Percentiles rank a stretch among this genome's conserved stretches.
Evolutionary conservation across 176 grass and related monocot species (phyloP).

Genomic region (Hordeum marinum): DNA sequence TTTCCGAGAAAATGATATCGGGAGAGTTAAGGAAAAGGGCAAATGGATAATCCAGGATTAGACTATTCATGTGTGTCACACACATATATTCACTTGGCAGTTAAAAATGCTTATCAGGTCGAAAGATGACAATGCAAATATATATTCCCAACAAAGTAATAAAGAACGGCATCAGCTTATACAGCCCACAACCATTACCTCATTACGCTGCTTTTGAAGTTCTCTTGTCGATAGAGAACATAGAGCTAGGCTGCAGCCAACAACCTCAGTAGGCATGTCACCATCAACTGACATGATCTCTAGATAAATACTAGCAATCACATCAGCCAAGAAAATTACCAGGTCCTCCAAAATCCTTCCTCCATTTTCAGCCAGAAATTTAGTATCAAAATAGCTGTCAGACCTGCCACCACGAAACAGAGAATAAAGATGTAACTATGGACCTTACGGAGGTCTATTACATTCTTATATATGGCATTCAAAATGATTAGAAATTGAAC

Average conservation of each 20-base stretch:
- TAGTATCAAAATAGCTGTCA: slow-evolving; percentile 59
- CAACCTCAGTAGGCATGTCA: slow-evolving; percentile 57
- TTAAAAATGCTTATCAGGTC: neutral
- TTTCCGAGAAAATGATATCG: neutral
- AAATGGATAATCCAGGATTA: neutral
- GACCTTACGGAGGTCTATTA: neutral
- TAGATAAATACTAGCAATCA: slow-evolving; percentile 77
- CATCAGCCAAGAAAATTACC: slow-evolving; percentile 83
- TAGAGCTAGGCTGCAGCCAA: slow-evolving; percentile 56
- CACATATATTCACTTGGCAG: neutral
- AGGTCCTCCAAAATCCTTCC: slow-evolving; percentile 81
- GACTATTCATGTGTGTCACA: neutral
- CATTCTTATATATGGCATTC: neutral
- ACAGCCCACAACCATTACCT: slow-evolving; percentile 42
- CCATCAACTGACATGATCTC: slow-evolving; percentile 90
- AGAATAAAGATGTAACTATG: slow-evolving; percentile 19
- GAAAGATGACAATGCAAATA: neutral
- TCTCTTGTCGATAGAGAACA: slow-evolving; percentile 81
- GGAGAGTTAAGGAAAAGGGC: neutral
- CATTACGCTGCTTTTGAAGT: slow-evolving; percentile 88
- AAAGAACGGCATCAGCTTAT: neutral
- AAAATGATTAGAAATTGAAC: neutral
- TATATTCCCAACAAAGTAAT: neutral
- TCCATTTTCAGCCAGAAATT: slow-evolving; percentile 65
- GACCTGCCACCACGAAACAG: slow-evolving; percentile 40